Conservation (phyloP, 192 early-diverging fungal species). For the Backusella liffmaniae region DNA sequence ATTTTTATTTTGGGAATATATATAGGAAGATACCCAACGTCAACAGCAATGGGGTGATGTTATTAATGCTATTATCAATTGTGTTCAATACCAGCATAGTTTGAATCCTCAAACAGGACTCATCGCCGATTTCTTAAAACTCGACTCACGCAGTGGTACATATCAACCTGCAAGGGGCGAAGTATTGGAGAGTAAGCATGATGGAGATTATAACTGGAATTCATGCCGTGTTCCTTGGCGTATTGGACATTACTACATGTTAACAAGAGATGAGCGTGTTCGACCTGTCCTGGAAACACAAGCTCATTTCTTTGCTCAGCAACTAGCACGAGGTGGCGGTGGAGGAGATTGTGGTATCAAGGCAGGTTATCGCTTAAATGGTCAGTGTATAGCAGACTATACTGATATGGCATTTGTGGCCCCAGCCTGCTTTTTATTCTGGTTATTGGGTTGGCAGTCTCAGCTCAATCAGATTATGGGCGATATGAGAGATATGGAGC, state of each 20-base stretch:
- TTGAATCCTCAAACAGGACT: constrained; percentile 48
- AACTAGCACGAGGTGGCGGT: constrained; percentile 19
- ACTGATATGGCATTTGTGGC: constrained; percentile 54
- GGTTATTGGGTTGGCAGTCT: constrained; percentile 44
- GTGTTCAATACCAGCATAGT: constrained; percentile 33
- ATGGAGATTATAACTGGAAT: constrained; percentile 54
- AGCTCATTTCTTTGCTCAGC: constrained; percentile 42
- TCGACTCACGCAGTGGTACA: constrained; percentile 24
- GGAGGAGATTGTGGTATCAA: constrained; percentile 35
- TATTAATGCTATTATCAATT: constrained; percentile 43
- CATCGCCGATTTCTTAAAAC: constrained; percentile 53
- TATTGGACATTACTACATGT: constrained; percentile 47
- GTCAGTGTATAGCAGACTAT: constrained; percentile 41
- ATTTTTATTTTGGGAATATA: not conserved
- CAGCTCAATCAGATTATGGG: constrained; percentile 27
- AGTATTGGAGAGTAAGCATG: constrained; percentile 50
- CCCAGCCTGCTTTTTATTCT: constrained; percentile 50
- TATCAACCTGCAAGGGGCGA: constrained; percentile 41
- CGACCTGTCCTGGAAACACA: constrained; percentile 39
- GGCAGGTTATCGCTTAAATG: constrained; percentile 51
- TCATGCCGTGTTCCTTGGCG: constrained; percentile 59
- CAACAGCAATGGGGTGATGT: constrained; percentile 44
- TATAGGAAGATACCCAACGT: constrained; percentile 43
- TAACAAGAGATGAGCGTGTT: constrained; percentile 45
- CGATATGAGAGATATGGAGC: constrained; percentile 50